Evolutionary conservation across 2,329 filamentous ascomycete genomes (phyloP), one percentile per base, ranked within the genome.

Genomic region (Calonectria hawksworthii): DNA sequence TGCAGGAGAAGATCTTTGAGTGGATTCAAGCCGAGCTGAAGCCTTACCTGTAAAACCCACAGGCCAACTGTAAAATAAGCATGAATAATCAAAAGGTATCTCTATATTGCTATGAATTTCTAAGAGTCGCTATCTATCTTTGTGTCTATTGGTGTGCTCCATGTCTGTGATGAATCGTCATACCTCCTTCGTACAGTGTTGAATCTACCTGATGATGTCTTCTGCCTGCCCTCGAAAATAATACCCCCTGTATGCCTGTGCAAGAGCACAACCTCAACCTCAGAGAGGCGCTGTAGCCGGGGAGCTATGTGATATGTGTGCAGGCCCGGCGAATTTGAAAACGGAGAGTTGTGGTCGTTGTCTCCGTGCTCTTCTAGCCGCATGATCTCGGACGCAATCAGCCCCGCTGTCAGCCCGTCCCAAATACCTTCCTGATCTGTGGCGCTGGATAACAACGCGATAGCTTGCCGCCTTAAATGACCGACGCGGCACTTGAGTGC

Each of bases 11-110:
- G 30, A 2, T 72, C 23, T 72, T 47, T 23, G 9, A 51, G 16
- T 72, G 70, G 70, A 67, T 72, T 26, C 61, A 72, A 14, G 18
- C 13, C 1, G 70, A 72, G 13, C 51, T 72, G 1, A 18, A 59
- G 51, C n/a, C 18, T 44, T 26, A 66, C 51, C 51, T 54, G 44
- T 47, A 23, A 44, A 21, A 36, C 21, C 3, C 16, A 38, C 36
- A 6, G 11, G 14, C 36, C 13, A 6, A 16, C 14, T 38, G 7
- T 16, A 38, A 38, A 6, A 38, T 16, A 38, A 38, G 16, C 4
- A 14, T 2, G 14, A 41, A 44, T 44, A n/a, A n/a, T n/a, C 18
- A 44, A 9, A 44, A 9, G 41, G 8, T 21, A 41, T 41, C 18
- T 47, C 21, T 23, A 47, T 23, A 47, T 47, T 23, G 44, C 44